Percentiles rank a stretch among this genome's conserved stretches.
phyloP scores from a whole-genome alignment of 2,329 filamentous ascomycete species.

The Colletotrichum sp. region DNA sequence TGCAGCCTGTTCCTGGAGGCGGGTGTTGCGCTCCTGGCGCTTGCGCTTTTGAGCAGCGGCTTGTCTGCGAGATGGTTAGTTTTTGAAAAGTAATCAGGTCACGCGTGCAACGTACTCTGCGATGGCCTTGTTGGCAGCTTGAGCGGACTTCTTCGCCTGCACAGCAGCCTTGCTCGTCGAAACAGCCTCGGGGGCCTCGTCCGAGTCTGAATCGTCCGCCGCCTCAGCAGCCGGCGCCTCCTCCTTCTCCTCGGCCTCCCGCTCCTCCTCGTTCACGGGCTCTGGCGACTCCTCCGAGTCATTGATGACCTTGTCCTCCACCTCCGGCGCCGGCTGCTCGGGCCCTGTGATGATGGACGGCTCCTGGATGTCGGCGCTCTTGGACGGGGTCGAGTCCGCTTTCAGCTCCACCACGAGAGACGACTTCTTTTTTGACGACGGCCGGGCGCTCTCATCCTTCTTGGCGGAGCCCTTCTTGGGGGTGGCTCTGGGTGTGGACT shows the following conservation, averaged over 20 bases:
- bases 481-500: not conserved
- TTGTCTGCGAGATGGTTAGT: slow-evolving; percentile 43
- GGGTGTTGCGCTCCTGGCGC: slow-evolving; percentile 58
- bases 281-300: slow-evolving; percentile 13
- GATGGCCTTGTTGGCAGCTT: slow-evolving; percentile 53
- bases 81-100: not conserved
- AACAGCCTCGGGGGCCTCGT: slow-evolving; percentile 65
- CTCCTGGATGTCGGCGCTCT: not conserved
- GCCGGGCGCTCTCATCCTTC: slow-evolving; percentile 5
- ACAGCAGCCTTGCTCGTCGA: slow-evolving; percentile 55
- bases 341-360: slow-evolving; percentile 17
- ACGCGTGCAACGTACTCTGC: slow-evolving; percentile 48
- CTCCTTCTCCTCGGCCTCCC: slow-evolving; percentile 24
- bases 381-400: not conserved
- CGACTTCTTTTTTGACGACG: slow-evolving; percentile 10
- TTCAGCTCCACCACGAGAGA: slow-evolving; percentile 12
- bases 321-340: slow-evolving; percentile 19
- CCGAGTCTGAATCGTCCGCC: slow-evolving; percentile 52
- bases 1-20: slow-evolving; percentile 60
- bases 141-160: slow-evolving; percentile 49
- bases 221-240: slow-evolving; percentile 35
- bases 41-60: slow-evolving; percentile 57
- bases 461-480: not conserved
- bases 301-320: slow-evolving; percentile 14
- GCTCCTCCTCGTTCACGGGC: not conserved